Evolutionary conservation across 192 early-diverging fungal species (phyloP).

Genomic region (Anaeromyces robustus): DNA sequence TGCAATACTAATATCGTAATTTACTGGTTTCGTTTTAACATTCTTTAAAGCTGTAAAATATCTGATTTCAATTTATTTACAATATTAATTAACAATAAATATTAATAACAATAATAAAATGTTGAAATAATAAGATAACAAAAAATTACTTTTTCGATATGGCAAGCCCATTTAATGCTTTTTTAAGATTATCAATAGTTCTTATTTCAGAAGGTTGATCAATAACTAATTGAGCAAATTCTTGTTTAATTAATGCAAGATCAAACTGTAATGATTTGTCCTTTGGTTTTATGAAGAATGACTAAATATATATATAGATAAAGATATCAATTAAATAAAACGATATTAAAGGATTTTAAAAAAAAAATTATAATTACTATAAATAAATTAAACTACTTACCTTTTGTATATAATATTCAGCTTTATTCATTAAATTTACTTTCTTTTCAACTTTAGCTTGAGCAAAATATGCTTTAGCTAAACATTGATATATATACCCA

Average conservation of each 20-base stretch:
- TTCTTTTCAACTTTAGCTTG: conserved; percentile 44
- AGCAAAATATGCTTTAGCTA: conserved; percentile 33
- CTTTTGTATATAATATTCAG: conserved; percentile 29
- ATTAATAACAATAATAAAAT: too few species aligned
- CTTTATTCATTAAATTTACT: conserved; percentile 33
- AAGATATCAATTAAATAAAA: too few species aligned
- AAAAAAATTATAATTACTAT: too few species aligned
- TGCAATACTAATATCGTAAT: conserved; percentile 45
- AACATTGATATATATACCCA: conserved; percentile 28
- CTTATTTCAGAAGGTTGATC: conserved; percentile 50
- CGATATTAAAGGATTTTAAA: too few species aligned
- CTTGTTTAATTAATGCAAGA: conserved; percentile 70
- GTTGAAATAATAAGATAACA: too few species aligned
- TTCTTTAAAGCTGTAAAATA: conserved; percentile 4
- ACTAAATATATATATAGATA: neutral
- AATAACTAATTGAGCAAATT: conserved; percentile 59
- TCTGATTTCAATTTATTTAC: too few species aligned
- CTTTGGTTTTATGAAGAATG: conserved; percentile 16
- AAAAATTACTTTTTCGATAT: conserved; percentile 7
- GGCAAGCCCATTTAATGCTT: conserved; percentile 40
- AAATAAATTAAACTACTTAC: too few species aligned
- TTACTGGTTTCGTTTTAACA: conserved; percentile 21
- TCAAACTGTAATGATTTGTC: conserved; percentile 45
- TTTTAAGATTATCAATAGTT: conserved; percentile 32
- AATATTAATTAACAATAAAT: too few species aligned